These are phyloP conservation scores for Sporisorium sorghi DNA, from an alignment of 1,284 basidiomycete genomes.

Conservation along the genomic window DNA sequence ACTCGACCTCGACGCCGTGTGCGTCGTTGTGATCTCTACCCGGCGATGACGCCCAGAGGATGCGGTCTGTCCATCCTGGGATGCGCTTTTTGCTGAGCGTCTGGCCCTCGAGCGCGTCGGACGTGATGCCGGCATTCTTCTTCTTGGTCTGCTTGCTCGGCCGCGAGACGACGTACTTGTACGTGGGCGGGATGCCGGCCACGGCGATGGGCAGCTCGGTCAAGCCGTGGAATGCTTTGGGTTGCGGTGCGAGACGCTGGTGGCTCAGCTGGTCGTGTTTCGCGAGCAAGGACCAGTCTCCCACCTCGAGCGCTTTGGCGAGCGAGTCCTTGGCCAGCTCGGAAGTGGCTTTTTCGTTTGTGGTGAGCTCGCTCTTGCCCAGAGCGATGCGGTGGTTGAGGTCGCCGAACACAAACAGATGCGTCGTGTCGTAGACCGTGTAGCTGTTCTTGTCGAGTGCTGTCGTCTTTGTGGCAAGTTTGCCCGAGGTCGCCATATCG, in stretches of 20 bases:
- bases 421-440: constrained; percentile 67
- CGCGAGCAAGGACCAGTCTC: constrained; percentile 57
- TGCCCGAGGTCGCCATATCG: constrained; percentile 71
- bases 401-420: constrained; percentile 69
- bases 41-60: constrained; percentile 77
- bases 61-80: constrained; percentile 94
- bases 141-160: constrained; percentile 33
- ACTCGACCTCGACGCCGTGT: constrained; percentile 59
- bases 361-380: constrained; percentile 31
- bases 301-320: constrained; percentile 36
- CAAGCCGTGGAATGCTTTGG: constrained; percentile 62
- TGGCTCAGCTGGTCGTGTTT: constrained; percentile 63
- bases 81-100: constrained; percentile 76
- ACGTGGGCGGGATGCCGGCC: constrained; percentile 61
- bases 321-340: constrained; percentile 45
- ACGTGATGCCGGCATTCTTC: constrained; percentile 43
- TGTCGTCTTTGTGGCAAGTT: constrained; percentile 74
- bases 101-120: constrained; percentile 30
- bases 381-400: constrained; percentile 68
- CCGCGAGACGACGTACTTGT: constrained; percentile 63
- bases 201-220: constrained; percentile 53
- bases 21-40: constrained; percentile 26
- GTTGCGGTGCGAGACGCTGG: constrained; percentile 36
- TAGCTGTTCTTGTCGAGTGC: constrained; percentile 59
- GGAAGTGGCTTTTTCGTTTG: constrained; percentile 15